Conservation (phyloP, 208 protist species). For the Tritrichomonas foetus region DNA sequence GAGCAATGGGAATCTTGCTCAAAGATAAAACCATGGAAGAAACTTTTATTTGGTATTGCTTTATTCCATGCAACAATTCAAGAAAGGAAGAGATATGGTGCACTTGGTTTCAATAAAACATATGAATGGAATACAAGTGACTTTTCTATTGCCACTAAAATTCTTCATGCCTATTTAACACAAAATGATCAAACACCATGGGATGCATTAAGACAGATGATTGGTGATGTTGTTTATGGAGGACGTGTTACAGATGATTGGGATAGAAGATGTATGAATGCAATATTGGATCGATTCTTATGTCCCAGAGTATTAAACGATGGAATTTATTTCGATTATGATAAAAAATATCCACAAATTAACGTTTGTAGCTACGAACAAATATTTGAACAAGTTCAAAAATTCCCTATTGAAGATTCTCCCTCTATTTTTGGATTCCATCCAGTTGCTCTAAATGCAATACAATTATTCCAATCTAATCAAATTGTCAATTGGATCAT, state of each 20-base stretch:
- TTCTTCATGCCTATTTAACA: constrained; percentile 84
- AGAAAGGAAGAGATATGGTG: constrained; percentile 75
- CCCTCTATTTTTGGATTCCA: constrained; percentile 92
- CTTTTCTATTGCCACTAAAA: constrained; percentile 79
- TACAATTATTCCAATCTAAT: constrained; percentile 80
- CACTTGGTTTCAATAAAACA: constrained; percentile 84
- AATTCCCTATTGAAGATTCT: constrained; percentile 69
- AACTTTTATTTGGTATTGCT: constrained; percentile 83
- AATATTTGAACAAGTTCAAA: not conserved
- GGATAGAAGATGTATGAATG: constrained; percentile 79
- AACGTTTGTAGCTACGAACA: not conserved
- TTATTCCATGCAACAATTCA: constrained; percentile 91
- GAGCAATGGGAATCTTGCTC: constrained; percentile 60
- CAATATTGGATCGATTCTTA: constrained; percentile 76
- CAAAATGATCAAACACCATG: constrained; percentile 85
- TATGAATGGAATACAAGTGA: constrained; percentile 97
- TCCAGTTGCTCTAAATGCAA: constrained; percentile 86
- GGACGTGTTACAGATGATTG: constrained; percentile 92
- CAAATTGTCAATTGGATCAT: constrained; percentile 77
- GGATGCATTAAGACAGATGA: constrained; percentile 89
- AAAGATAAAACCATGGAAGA: constrained; percentile 66
- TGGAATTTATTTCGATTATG: constrained; percentile 67
- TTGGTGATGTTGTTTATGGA: constrained; percentile 94
- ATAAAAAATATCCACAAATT: not conserved
- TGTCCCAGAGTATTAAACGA: constrained; percentile 69